Evolutionary conservation across 192 early-diverging fungal species (phyloP), one percentile per base, ranked within the genome.

Genomic region (Rhizophagus prolifer): DNA sequence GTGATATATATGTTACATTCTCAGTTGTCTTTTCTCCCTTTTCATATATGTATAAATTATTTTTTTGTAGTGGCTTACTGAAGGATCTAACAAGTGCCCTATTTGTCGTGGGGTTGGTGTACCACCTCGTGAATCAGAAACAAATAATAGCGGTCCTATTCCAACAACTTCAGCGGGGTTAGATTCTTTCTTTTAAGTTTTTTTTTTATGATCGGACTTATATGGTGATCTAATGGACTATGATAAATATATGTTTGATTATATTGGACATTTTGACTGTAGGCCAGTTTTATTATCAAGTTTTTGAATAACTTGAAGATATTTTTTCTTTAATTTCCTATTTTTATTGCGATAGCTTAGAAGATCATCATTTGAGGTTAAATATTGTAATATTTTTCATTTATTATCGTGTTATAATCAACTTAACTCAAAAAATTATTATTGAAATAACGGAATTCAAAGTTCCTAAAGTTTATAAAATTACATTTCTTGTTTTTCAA

Each of bases 31-130:
- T 34, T 71, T 19, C 75, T 25, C 16, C 30, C 30, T 50, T 44
- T 3, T 13, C 61, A 58, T 46, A 19, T 36, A 41, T 21, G n/a
- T 62, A 61, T 13, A 62, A 58, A 19, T 62, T 28, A 72, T 46
- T 65, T n/a, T 58, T 54, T 34, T 7, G 23, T 81, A 83, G 77
- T 88, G 87, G 87, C 72, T 88, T 19, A 85, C 83, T n/a, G 86
- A 86, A 36, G 83, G 83, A 16, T 82, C 81, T 31, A 88, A 88
- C 80, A 83, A 82, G 30, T 88, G 87, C 64, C 87, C 87, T 31
- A 81, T 88, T 25, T 88, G 87, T 72, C 78, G 87, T 61, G 80
- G 84, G 23, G 81, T 84, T 21, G 84, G 85, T 25, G 86, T 88
- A 36, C 65, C 34, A 23, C 21, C 28, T 38, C 65, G 65, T 38